Conservation (phyloP, 441 rosid species). For the Jatropha podagrica region DNA sequence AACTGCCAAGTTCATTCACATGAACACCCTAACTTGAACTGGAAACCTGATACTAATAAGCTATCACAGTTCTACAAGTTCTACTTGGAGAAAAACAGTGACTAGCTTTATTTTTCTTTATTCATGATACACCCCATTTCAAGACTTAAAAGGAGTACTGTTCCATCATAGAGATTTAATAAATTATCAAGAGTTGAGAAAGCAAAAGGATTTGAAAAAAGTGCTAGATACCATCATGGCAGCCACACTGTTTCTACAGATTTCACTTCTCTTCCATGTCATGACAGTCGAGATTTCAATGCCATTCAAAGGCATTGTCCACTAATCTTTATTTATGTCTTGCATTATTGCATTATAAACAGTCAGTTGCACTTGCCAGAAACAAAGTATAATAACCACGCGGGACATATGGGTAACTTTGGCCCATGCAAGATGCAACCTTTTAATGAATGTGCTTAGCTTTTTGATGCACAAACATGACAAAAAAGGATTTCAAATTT, state of each 20-base stretch:
- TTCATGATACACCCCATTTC: not conserved
- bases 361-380: conserved; percentile 6
- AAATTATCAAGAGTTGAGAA: not conserved
- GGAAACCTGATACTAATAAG: too few relatives aligned
- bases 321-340: conserved; percentile 3
- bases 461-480: conserved; percentile 19
- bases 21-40: too few relatives aligned
- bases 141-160: not conserved
- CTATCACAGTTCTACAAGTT: not conserved
- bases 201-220: not conserved
- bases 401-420: conserved; percentile 21
- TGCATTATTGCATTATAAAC: conserved; percentile 21
- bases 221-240: conserved; percentile 1
- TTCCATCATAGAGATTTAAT: not conserved
- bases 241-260: conserved; percentile 3
- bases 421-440: conserved; percentile 17
- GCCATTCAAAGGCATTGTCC: not conserved
- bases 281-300: conserved; percentile 10
- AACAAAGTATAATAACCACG: conserved; percentile 9
- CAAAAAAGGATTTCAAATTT: not conserved
- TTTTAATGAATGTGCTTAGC: conserved; percentile 24
- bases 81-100: too few relatives aligned
- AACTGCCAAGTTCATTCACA: too few relatives aligned
- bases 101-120: not conserved
- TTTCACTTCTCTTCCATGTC: not conserved